These are phyloP conservation scores for Barnettozyma sucrosica DNA, from an alignment of 805 yeast species.

Conservation along the genomic window DNA sequence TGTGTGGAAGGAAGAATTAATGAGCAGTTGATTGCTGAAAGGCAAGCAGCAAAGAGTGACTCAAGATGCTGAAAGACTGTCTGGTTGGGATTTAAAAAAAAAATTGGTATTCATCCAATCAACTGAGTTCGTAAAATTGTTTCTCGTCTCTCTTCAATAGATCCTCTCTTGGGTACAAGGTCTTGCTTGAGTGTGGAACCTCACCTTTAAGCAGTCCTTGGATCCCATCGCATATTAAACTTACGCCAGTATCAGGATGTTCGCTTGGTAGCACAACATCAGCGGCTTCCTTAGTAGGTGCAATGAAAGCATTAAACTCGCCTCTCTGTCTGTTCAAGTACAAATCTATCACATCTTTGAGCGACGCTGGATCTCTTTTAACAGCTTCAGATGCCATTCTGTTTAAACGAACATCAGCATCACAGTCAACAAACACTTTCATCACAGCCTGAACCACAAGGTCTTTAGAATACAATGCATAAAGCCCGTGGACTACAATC, in stretches of 20 bases:
- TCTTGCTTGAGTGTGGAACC: not conserved
- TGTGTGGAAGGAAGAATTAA: constrained; percentile 28
- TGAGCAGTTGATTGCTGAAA: constrained; percentile 31
- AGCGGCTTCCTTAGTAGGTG: constrained; percentile 65
- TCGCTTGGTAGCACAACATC: constrained; percentile 74
- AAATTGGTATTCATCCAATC: not conserved
- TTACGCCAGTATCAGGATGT: constrained; percentile 51
- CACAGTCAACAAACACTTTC: constrained; percentile 75
- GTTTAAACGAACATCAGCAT: constrained; percentile 78
- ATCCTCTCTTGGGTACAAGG: constrained; percentile 7
- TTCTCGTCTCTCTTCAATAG: constrained; percentile 20
- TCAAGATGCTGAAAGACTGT: constrained; percentile 15
- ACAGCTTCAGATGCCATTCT: constrained; percentile 53
- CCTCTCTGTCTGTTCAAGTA: constrained; percentile 55
- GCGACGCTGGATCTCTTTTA: constrained; percentile 16
- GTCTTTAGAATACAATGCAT: constrained; percentile 63
- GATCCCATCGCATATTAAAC: constrained; percentile 61
- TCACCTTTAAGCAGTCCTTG: constrained; percentile 10
- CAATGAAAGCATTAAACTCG: constrained; percentile 61
- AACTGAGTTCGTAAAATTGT: constrained; percentile 35
- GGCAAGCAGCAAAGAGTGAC: constrained; percentile 26
- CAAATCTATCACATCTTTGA: constrained; percentile 29
- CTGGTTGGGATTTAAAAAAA: no score
- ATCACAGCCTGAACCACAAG: constrained; percentile 53
- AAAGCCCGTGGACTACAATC: constrained; percentile 65